Conservation (phyloP, 371 early-diverging fungal species). For the Funneliformis caledonium region DNA sequence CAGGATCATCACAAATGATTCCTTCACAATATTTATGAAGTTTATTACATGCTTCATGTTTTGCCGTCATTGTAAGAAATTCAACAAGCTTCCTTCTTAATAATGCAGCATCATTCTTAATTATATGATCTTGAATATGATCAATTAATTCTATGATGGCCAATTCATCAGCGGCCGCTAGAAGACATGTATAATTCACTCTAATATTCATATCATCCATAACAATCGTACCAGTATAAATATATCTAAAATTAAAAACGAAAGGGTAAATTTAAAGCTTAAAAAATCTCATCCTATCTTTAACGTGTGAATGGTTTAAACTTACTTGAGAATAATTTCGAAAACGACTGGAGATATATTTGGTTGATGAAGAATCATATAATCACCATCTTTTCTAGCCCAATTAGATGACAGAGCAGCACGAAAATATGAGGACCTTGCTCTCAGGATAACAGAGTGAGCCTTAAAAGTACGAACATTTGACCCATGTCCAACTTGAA, state of each 20-base stretch:
- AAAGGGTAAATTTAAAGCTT: background rate
- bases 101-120: slow-evolving; percentile 25
- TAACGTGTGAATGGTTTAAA: background rate
- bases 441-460: slow-evolving; percentile 37
- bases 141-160: slow-evolving; percentile 30
- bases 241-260: slow-evolving; percentile 14
- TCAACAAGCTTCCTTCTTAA: slow-evolving; percentile 24
- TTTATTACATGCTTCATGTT: slow-evolving; percentile 21
- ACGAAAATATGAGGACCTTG: slow-evolving; percentile 36
- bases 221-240: slow-evolving; percentile 33
- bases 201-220: slow-evolving; percentile 32
- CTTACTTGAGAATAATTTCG: slow-evolving; percentile 38
- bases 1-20: slow-evolving; percentile 17
- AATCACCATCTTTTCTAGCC: slow-evolving; percentile 21
- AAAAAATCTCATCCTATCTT: background rate
- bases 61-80: background rate
- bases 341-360: slow-evolving; percentile 33
- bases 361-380: slow-evolving; percentile 30
- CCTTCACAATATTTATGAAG: slow-evolving; percentile 22
- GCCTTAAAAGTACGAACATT: slow-evolving; percentile 28
- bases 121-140: slow-evolving; percentile 34
- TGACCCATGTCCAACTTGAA: slow-evolving; percentile 33
- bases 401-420: slow-evolving; percentile 31
- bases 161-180: slow-evolving; percentile 37
- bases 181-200: background rate